Base-by-base conservation (phyloP, 495 filamentous ascomycete species). In the Lophium mytilinum region DNA sequence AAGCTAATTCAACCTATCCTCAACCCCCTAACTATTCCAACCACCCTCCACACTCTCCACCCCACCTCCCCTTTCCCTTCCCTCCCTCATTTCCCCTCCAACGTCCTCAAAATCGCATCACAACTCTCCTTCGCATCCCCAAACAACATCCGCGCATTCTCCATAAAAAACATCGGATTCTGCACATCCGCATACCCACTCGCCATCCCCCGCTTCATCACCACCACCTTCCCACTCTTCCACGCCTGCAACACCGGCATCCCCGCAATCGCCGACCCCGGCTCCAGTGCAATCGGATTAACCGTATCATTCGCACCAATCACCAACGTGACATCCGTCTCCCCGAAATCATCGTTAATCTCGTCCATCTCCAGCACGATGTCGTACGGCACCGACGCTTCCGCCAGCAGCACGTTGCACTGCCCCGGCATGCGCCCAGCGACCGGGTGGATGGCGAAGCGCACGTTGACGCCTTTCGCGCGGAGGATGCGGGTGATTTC, bases 141-240 rank as follows among this genome's bases (percentile, higher is more conserved):
- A 68, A 92, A 92, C 17, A 92, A 70, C 88, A 90, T 92, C 69
- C 81, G 86, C 8, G 86, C 89, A 21, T 83, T 82, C 0, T 85
- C 84, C 85, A 88, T 88, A 68, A 82, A 90, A 71, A 91, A 91
- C 86, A 92, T 88, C 18, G 88, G 88, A 68, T 92, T 92, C 9
- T 84, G 85, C 4, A 92, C 86, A 68, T 92, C 88, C 36, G 88
- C 87, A 67, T 92, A 92, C 67, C 88, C 88, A 63, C 83, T 87
- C 0, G 83, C 81, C 85, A 90, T 82, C 41, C 87, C 81, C 15
- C 88, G 76, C 74, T 92, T 92, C 88, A 92, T 90, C 12, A 92
- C 85, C 51, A 92, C 78, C 4, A 89, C 85, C 64, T 92, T 87
- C 74, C 89, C 90, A 69, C 85, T 89, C 82, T 90, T 92, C 86